Conservation (phyloP, 768 basidiomycete species). For the Neoboletus subvelutipes region DNA sequence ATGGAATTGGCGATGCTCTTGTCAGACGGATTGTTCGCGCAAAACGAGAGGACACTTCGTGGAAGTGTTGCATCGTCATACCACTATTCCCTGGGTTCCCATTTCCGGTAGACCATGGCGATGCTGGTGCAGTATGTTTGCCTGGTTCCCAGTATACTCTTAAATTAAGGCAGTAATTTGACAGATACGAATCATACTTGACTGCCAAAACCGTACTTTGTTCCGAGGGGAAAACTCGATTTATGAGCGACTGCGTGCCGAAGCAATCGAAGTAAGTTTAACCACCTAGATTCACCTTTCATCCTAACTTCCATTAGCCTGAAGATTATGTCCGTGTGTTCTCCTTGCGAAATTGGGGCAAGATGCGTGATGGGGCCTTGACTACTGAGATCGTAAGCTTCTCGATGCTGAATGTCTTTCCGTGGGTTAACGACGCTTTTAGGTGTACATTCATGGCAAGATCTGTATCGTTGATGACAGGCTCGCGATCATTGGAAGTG, state of each 20-base stretch:
- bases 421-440: constrained; percentile 13
- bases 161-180: background rate
- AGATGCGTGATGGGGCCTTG: constrained; percentile 76
- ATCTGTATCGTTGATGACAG: constrained; percentile 90
- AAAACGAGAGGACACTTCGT: constrained; percentile 72
- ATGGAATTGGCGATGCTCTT: constrained; percentile 91
- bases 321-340: constrained; percentile 91
- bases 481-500: constrained; percentile 90
- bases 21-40: constrained; percentile 90
- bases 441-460: constrained; percentile 83
- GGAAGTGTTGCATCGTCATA: constrained; percentile 92
- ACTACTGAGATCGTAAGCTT: constrained; percentile 79
- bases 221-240: constrained; percentile 89
- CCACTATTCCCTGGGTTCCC: constrained; percentile 93
- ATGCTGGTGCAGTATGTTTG: constrained; percentile 80
- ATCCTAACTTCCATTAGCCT: constrained; percentile 52
- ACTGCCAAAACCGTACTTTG: constrained; percentile 92
- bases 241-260: constrained; percentile 78
- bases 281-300: background rate
- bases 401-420: background rate
- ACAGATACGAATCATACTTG: constrained; percentile 90
- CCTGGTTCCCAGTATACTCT: background rate
- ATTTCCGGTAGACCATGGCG: constrained; percentile 88
- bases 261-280: constrained; percentile 75
- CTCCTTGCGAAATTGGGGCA: constrained; percentile 91